Evolutionary conservation across 306 rosid genomes (phyloP), one percentile per base, ranked within the genome.

Genomic region (Fragaria ananassa): DNA sequence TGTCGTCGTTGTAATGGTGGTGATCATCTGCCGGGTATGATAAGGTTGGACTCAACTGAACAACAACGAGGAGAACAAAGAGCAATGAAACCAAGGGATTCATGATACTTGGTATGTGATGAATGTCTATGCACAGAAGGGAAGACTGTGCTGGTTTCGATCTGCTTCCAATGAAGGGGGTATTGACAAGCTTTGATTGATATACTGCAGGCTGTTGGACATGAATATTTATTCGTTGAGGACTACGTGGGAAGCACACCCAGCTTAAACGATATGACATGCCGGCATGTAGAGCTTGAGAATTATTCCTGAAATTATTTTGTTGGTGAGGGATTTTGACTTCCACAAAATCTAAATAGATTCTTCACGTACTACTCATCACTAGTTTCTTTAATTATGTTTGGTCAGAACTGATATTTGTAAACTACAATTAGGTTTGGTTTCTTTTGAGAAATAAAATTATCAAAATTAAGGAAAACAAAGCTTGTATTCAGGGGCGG

Each of bases 181-280:
- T 14, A 34, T 57, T 74, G 69, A 74, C 58, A 60, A 58, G 21
- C 45, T 74, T 44, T 73, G 67, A 6, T 51, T 31, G 51, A 51
- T 74, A 44, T 74, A 44, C 6, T 61, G 56, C 46, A 27, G 6
- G 57, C 10, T n/a, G 2, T 19, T 66, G 71, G 27, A 39, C 18
- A 39, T 19, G 17, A 66, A 10, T 61, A 58, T 27, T 58, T 0
- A 60, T 27, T 44, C 27, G 70, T 27, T 60, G 21, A 14, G 34
- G n/a, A 74, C 81, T 71, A 79, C 88, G 86, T 85, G 88, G 73
- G 64, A 80, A 19, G 80, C 83, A 85, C 71, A 12, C 73, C 54
- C 67, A 54, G 58, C 45, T 31, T 70, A 65, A 72, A 57, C 75
- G 57, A 51, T 54, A 45, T 14, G 77, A 85, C 86, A 62, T 85